phyloP scores from a whole-genome alignment of 352 stramenopile species.

The Phytophthora sp. region DNA sequence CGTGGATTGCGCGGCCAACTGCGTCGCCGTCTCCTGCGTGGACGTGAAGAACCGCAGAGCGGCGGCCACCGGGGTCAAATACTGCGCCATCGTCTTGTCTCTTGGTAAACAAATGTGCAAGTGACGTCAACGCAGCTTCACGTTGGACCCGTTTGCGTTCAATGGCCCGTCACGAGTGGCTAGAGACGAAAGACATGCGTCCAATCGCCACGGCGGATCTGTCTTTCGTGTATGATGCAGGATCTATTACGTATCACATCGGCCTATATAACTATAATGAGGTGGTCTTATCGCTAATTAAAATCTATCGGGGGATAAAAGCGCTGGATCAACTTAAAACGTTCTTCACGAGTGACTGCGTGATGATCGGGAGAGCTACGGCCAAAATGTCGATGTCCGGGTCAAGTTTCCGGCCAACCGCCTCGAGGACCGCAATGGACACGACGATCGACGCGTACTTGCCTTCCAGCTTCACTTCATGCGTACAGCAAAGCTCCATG shows the following conservation, averaged over 20 bases:
- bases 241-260: constrained; percentile 24
- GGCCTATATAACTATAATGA: constrained; percentile 17
- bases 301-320: constrained; percentile 4
- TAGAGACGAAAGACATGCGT: constrained; percentile 15
- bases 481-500: constrained; percentile 90
- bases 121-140: constrained; percentile 17
- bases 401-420: constrained; percentile 89
- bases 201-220: constrained; percentile 4
- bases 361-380: constrained; percentile 92
- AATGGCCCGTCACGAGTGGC: no score
- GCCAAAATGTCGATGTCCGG: constrained; percentile 90
- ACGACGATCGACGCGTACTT: constrained; percentile 95
- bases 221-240: constrained; percentile 8
- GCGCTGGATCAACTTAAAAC: constrained; percentile 36
- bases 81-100: constrained; percentile 16
- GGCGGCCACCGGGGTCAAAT: constrained; percentile 24
- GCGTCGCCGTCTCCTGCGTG: constrained; percentile 4
- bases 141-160: constrained; percentile 9
- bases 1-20: constrained; percentile 9
- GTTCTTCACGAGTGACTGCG: constrained; percentile 92
- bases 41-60: constrained; percentile 30
- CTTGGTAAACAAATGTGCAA: constrained; percentile 17
- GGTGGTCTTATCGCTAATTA: neutral
- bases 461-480: constrained; percentile 94
- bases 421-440: constrained; percentile 95